Percentiles rank a stretch among this genome's conserved stretches.
Evolutionary conservation across 2,329 filamentous ascomycete species (phyloP).

Genomic region (Aureobasidium mangrovei): DNA sequence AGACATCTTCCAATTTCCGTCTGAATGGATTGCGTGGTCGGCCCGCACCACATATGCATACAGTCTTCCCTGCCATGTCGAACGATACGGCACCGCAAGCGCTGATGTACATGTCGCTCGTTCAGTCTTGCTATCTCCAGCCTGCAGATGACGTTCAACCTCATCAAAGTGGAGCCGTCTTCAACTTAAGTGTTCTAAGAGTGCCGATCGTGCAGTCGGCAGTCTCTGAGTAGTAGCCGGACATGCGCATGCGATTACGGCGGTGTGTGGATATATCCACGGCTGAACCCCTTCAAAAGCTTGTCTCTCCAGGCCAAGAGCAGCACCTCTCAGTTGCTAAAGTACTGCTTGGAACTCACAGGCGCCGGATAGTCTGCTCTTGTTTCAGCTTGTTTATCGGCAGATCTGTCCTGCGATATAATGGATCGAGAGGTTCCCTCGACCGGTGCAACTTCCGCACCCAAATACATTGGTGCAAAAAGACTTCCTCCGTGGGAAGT

Average conservation of each 20-base stretch:
- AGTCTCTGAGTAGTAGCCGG: background rate
- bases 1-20: background rate
- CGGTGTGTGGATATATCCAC: background rate
- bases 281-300: background rate
- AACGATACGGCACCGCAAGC: slow-evolving; percentile 2
- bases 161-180: background rate
- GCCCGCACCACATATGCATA: background rate
- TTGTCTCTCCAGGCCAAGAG: slow-evolving; percentile 3
- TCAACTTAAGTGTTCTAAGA: background rate
- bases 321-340: background rate
- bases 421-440: background rate
- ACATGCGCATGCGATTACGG: background rate
- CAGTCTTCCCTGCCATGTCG: background rate
- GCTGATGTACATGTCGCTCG: background rate
- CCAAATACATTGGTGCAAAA: background rate
- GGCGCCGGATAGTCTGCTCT: background rate
- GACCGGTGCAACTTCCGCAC: background rate
- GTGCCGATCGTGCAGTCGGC: background rate
- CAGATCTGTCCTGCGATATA: background rate
- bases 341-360: background rate
- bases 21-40: background rate
- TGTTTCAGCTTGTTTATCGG: background rate
- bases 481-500: slow-evolving; percentile 5
- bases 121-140: background rate
- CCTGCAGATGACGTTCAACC: background rate